Conservation (phyloP, 2,329 filamentous ascomycete genomes). For the Hypoxylon sp. region DNA sequence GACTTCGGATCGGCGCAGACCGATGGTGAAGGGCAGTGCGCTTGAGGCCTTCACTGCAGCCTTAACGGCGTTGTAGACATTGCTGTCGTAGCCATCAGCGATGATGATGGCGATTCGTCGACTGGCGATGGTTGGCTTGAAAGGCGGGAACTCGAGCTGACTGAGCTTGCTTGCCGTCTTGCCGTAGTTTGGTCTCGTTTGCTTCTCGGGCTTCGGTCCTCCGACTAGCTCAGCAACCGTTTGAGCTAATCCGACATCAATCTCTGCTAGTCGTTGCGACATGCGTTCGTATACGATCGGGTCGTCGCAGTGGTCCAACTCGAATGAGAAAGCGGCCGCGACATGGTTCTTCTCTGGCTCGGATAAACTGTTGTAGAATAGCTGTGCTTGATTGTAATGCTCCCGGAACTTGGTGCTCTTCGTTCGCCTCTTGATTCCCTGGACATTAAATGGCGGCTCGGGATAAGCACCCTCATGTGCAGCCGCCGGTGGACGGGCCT, state of each 20-base stretch:
- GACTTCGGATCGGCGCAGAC: slow-evolving; percentile 70
- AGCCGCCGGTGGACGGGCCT: slow-evolving; percentile 68
- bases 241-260: slow-evolving; percentile 75
- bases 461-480: slow-evolving; percentile 71
- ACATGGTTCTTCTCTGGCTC: slow-evolving; percentile 72
- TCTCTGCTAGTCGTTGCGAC: slow-evolving; percentile 72
- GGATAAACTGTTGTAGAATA: slow-evolving; percentile 83
- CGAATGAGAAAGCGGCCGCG: slow-evolving; percentile 69
- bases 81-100: slow-evolving; percentile 77
- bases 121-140: slow-evolving; percentile 71
- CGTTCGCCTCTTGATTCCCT: slow-evolving; percentile 74
- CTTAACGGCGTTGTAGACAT: slow-evolving; percentile 71
- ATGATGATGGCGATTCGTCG: slow-evolving; percentile 79
- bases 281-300: slow-evolving; percentile 77
- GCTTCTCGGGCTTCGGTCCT: slow-evolving; percentile 63
- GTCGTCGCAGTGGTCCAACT: slow-evolving; percentile 84
- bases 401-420: slow-evolving; percentile 79
- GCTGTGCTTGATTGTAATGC: slow-evolving; percentile 78
- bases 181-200: slow-evolving; percentile 68
- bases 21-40: slow-evolving; percentile 78
- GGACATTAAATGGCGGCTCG: slow-evolving; percentile 71
- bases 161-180: slow-evolving; percentile 72
- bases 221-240: slow-evolving; percentile 76
- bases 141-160: slow-evolving; percentile 72
- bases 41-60: slow-evolving; percentile 67